Evolutionary conservation across 305 asterid species (phyloP), one percentile per base, ranked within the genome.

Genomic region (Andrographis paniculata): DNA sequence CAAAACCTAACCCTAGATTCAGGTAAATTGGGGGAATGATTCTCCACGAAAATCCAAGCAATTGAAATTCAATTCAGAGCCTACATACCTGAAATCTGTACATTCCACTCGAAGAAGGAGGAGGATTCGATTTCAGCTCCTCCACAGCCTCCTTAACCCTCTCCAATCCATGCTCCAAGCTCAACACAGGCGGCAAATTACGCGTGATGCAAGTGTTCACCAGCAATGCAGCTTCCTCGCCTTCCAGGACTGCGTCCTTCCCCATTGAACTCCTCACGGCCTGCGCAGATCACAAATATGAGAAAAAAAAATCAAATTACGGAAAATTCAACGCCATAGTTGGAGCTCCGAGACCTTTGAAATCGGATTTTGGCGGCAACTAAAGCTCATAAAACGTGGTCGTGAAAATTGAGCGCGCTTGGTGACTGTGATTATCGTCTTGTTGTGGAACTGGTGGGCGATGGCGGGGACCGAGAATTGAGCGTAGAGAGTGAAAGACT

Each of bases 151-250:
- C 84, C 60, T 69, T 72, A 70, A 86, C 73, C 59, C 33, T 71
- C 56, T 80, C 81, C 67, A 91, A 63, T 39, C 99, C 96, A 42
- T 77, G 76, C 60, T 83, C 87, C 18, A 91, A 66, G 55, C 82
- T 86, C 80, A 91, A 68, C 2, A 74, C 89, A 8, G 96, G 89
- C 10, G 80, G 71, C 69, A 91, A 58, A 59, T 69, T 80, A 30
- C 76, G 80, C 41, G 87, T 86, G 68, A 91, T 73, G 75, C 95
- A 86, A 38, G 84, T 79, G 16, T 80, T 81, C 24, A 83, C 83
- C 69, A 91, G 58, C 71, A 83, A 67, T 72, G 88, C 80, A 49
- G 96, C 99, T 52, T 83, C 85, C 65, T 70, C 67, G 62, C 63
- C 67, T 59, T 77, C 94, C 74, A 86, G 42, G 1, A 38, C 71